Percentiles rank a stretch among this genome's conserved stretches.
Evolutionary conservation across 768 basidiomycete species (phyloP).

Genomic region (Pleurotus cornucopiae): DNA sequence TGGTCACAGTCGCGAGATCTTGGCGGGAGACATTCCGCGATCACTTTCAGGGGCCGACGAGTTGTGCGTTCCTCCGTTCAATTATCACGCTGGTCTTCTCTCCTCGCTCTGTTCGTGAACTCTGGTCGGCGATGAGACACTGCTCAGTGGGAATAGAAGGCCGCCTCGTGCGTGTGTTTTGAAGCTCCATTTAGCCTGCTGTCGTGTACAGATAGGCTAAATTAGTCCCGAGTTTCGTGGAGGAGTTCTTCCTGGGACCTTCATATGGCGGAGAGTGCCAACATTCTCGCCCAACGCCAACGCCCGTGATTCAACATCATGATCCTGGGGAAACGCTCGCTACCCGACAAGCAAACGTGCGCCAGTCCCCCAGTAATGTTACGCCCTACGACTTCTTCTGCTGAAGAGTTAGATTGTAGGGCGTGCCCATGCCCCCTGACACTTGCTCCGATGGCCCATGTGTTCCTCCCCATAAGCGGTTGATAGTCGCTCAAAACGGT

Average conservation of each 20-base stretch:
- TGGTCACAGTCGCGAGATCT: not conserved
- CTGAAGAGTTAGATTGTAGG: not conserved
- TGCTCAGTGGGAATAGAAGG: not conserved
- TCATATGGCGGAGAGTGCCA: not conserved
- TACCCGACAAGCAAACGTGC: conserved; percentile 3
- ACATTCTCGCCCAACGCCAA: not conserved
- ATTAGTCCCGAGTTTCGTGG: not conserved
- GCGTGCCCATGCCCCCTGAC: not conserved
- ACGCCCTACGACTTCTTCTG: not conserved
- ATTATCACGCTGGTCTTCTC: not conserved
- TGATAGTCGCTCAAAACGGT: conserved; percentile 3
- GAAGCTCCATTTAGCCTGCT: not conserved
- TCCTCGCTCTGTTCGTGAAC: not conserved
- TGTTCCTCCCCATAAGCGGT: not conserved
- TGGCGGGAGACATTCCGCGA: not conserved
- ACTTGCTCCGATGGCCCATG: conserved; percentile 1
- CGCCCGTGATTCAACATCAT: not conserved
- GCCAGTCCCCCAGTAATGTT: not conserved
- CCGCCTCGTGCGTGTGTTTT: not conserved
- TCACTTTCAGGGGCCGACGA: not conserved
- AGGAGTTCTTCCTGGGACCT: not conserved
- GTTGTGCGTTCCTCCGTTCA: not conserved
- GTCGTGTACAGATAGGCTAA: not conserved
- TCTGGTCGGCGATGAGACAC: not conserved
- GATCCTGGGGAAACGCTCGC: not conserved